Conservation (phyloP, 768 basidiomycete genomes). For the Saitozyma podzolica region DNA sequence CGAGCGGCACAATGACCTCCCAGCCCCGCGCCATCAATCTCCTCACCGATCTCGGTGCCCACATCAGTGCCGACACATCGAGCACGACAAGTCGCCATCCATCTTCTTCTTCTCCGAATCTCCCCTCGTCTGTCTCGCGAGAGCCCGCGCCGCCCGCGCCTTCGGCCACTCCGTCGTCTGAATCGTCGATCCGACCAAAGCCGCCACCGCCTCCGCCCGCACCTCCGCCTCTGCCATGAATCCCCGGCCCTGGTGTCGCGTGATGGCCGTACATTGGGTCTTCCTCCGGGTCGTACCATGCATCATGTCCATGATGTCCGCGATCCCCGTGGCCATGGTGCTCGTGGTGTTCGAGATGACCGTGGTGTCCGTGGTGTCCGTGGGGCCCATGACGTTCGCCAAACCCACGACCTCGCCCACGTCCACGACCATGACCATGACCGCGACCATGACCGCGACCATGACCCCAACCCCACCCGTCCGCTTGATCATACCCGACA, state of each 20-base stretch:
- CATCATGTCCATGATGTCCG: too few species aligned
- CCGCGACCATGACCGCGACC: background rate
- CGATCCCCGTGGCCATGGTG: too few species aligned
- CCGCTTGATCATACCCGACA: background rate
- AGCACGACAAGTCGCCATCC: constrained; percentile 44
- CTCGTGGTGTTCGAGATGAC: too few species aligned
- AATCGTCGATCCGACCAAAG: constrained; percentile 12
- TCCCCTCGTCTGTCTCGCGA: constrained; percentile 12
- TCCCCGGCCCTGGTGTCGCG: too few species aligned
- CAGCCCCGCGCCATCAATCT: constrained; percentile 74
- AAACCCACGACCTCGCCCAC: too few species aligned
- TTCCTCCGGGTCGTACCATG: too few species aligned
- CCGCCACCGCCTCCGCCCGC: background rate
- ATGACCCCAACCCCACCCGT: background rate
- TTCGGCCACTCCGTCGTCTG: constrained; percentile 7
- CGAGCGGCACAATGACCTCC: constrained; percentile 80
- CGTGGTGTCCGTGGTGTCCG: too few species aligned
- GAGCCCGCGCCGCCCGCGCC: constrained; percentile 16
- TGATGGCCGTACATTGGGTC: too few species aligned
- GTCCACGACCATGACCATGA: background rate
- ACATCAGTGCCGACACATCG: constrained; percentile 46
- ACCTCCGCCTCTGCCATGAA: too few species aligned
- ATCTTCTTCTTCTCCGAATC: constrained; percentile 4
- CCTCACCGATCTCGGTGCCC: constrained; percentile 59
- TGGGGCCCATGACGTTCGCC: too few species aligned